A percentile compares a stretch with the other conserved stretches of the same genome.
Conservation (phyloP, 331 rosid species). For the Malus hybrid region DNA sequence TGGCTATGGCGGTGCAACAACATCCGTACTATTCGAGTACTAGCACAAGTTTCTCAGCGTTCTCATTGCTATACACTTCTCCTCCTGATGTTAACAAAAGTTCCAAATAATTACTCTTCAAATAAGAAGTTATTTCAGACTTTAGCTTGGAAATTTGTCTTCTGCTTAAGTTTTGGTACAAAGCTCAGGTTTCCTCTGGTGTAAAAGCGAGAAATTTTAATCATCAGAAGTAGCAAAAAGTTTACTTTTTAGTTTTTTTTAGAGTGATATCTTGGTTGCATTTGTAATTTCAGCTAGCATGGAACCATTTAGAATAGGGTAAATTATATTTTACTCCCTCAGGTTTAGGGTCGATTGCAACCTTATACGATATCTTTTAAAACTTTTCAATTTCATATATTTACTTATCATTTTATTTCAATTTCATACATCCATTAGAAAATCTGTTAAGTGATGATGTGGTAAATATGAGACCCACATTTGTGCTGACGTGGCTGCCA, state of each 20-base stretch:
- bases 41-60: slow-evolving; percentile 29
- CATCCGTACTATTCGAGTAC: slow-evolving; percentile 19
- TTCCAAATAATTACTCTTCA: slow-evolving; percentile 7
- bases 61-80: slow-evolving; percentile 29
- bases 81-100: slow-evolving; percentile 21
- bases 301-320: too few species aligned
- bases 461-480: too few species aligned
- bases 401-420: too few species aligned
- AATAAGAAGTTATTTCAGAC: background rate
- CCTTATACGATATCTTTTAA: too few species aligned
- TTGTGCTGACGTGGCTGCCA: too few species aligned
- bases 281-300: background rate
- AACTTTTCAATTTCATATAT: too few species aligned
- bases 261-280: background rate
- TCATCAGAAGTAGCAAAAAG: background rate
- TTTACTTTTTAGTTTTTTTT: background rate
- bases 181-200: background rate
- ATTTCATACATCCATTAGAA: too few species aligned
- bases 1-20: slow-evolving; percentile 10
- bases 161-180: background rate
- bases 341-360: too few species aligned
- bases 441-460: too few species aligned
- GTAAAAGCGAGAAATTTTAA: background rate
- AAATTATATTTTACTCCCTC: too few species aligned
- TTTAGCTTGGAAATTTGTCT: background rate